Evolutionary conservation across 2,329 filamentous ascomycete species (phyloP).

Genomic region (Aspergillus fijiensis): DNA sequence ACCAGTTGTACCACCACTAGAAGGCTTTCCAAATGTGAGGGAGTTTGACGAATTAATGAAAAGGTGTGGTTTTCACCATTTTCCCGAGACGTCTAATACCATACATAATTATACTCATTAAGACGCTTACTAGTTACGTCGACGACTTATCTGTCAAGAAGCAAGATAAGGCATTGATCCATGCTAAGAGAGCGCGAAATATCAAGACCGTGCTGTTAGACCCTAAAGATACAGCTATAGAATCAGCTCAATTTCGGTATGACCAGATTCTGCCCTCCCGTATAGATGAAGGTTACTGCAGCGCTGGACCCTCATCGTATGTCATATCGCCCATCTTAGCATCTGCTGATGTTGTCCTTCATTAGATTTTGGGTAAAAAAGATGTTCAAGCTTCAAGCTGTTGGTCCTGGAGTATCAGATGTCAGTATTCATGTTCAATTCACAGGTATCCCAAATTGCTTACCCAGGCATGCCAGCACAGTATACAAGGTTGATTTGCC

Average conservation of each 20-base stretch:
- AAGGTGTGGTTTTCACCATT: constrained; percentile 29
- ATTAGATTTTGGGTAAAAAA: constrained; percentile 54
- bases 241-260: constrained; percentile 53
- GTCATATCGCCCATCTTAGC: too few species aligned
- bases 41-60: constrained; percentile 49
- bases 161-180: constrained; percentile 53
- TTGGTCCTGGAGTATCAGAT: constrained; percentile 39
- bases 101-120: background rate
- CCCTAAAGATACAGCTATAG: constrained; percentile 51
- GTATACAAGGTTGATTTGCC: constrained; percentile 48
- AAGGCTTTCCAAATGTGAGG: constrained; percentile 47
- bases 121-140: constrained; percentile 42
- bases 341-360: background rate
- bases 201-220: constrained; percentile 50
- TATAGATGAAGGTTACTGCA: too few species aligned
- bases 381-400: constrained; percentile 50
- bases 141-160: constrained; percentile 52
- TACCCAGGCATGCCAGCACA: constrained; percentile 16
- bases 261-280: background rate
- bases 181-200: constrained; percentile 48
- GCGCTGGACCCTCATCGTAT: background rate
- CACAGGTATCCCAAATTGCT: constrained; percentile 1
- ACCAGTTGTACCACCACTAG: constrained; percentile 42
- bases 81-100: background rate
- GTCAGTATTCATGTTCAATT: constrained; percentile 29